These are phyloP conservation scores for Xylaria curta DNA, from an alignment of 495 filamentous ascomycete genomes.

Conservation along the genomic window DNA sequence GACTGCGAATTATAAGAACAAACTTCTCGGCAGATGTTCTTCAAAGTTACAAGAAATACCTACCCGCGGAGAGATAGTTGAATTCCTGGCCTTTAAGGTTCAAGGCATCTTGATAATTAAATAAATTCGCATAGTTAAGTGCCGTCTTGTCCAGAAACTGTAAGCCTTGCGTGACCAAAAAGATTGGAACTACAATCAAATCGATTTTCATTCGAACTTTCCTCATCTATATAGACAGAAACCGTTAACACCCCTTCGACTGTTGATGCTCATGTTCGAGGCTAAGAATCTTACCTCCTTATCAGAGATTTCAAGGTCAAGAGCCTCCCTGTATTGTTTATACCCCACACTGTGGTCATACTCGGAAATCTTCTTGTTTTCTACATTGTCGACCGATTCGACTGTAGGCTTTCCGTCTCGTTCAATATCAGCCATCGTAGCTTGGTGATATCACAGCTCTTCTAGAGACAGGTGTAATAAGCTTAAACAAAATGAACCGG, in stretches of 20 bases:
- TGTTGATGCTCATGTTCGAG: background rate
- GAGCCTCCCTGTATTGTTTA: constrained; percentile 19
- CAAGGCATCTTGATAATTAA: constrained; percentile 55
- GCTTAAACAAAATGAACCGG: background rate
- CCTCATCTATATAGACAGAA: constrained; percentile 4
- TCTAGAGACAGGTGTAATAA: background rate
- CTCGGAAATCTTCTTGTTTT: background rate
- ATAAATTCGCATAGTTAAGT: constrained; percentile 62
- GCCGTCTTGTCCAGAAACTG: constrained; percentile 63
- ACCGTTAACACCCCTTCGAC: background rate
- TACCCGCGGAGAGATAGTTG: constrained; percentile 25
- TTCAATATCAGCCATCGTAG: constrained; percentile 5
- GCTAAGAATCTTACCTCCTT: constrained; percentile 9
- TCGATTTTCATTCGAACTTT: constrained; percentile 59
- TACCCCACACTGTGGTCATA: constrained; percentile 15
- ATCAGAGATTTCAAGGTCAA: constrained; percentile 22
- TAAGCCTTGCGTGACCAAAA: constrained; percentile 57
- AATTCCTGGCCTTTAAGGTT: constrained; percentile 18
- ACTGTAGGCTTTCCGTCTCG: background rate
- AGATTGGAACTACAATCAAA: constrained; percentile 53
- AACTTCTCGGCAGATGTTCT: background rate
- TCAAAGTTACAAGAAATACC: constrained; percentile 25
- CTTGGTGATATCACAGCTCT: background rate
- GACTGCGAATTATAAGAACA: background rate
- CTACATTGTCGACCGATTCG: background rate